Evolutionary conservation across 225 moss, liverwort and hornwort species (phyloP).

Genomic region (Bryum argenteum): DNA sequence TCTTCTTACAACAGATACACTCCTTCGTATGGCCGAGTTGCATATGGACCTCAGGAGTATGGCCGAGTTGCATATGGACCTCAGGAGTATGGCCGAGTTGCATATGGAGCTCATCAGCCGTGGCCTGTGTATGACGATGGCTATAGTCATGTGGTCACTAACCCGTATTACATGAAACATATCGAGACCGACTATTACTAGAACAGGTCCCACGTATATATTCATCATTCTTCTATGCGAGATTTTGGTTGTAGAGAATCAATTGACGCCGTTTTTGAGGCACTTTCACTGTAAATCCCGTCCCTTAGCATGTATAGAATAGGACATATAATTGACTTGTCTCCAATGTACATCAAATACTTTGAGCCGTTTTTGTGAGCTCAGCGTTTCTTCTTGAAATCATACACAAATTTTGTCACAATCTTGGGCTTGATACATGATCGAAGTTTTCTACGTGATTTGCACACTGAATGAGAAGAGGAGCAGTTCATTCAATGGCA

Average conservation of each 20-base stretch:
- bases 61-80: neutral
- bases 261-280: neutral
- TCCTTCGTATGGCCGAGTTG: slow-evolving; percentile 28
- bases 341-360: slow-evolving; percentile 14
- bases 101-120: neutral
- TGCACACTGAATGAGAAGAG: neutral
- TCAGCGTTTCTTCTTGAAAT: slow-evolving; percentile 5
- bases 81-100: slow-evolving; percentile 6
- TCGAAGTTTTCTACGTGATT: neutral
- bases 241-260: neutral
- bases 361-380: slow-evolving; percentile 17
- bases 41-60: neutral
- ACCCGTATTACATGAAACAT: slow-evolving; percentile 28
- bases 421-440: neutral
- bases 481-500: too few species aligned
- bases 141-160: slow-evolving; percentile 18
- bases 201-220: neutral
- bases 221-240: neutral
- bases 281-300: neutral
- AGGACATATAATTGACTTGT: neutral
- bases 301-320: slow-evolving; percentile 5
- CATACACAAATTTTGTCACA: neutral
- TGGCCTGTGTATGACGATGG: slow-evolving; percentile 36
- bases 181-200: slow-evolving; percentile 40
- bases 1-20: slow-evolving; percentile 33